These are phyloP conservation scores for Scedosporium apiospermum DNA, from an alignment of 2,329 filamentous ascomycete genomes.

Conservation along the genomic window DNA sequence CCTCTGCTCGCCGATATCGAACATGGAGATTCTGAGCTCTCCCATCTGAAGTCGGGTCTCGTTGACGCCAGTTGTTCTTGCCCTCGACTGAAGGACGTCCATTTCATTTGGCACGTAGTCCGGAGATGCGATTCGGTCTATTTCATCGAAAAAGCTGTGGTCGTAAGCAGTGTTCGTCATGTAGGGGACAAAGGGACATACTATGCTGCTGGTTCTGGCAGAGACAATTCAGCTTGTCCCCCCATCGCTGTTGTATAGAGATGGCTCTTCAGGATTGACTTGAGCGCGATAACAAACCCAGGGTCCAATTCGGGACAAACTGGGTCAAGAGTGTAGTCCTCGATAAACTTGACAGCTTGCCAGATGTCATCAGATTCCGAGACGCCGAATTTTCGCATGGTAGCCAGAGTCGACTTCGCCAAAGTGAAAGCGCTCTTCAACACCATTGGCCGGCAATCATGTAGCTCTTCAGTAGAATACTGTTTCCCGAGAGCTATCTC, in stretches of 20 bases:
- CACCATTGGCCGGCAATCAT: slow-evolving; percentile 77
- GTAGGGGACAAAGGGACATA: slow-evolving; percentile 35
- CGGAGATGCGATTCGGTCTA: slow-evolving; percentile 68
- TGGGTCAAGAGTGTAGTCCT: slow-evolving; percentile 82
- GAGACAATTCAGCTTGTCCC: slow-evolving; percentile 93
- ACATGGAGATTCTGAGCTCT: slow-evolving; percentile 84
- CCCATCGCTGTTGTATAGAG: slow-evolving; percentile 77
- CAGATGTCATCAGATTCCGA: slow-evolving; percentile 96
- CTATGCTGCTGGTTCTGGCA: slow-evolving; percentile 99
- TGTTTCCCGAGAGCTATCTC: slow-evolving; percentile 99
- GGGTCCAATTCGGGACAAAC: slow-evolving; percentile 73
- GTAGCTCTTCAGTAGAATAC: slow-evolving; percentile 87
- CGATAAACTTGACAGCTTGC: slow-evolving; percentile 76
- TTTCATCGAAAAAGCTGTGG: slow-evolving; percentile 88
- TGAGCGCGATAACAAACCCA: slow-evolving; percentile 72
- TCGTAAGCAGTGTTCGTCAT: neutral
- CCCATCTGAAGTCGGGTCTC: slow-evolving; percentile 84
- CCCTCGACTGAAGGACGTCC: slow-evolving; percentile 89
- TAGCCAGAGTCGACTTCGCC: too few relatives aligned
- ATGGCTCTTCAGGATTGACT: slow-evolving; percentile 83
- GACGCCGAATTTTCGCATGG: slow-evolving; percentile 58
- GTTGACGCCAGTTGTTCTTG: slow-evolving; percentile 98
- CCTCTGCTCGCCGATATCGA: slow-evolving; percentile 92
- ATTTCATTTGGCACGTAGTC: slow-evolving; percentile 91
- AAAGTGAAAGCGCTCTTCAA: too few relatives aligned